Evolutionary conservation across 495 filamentous ascomycete species (phyloP).

Genomic region (Aspergillus haitiensis): DNA sequence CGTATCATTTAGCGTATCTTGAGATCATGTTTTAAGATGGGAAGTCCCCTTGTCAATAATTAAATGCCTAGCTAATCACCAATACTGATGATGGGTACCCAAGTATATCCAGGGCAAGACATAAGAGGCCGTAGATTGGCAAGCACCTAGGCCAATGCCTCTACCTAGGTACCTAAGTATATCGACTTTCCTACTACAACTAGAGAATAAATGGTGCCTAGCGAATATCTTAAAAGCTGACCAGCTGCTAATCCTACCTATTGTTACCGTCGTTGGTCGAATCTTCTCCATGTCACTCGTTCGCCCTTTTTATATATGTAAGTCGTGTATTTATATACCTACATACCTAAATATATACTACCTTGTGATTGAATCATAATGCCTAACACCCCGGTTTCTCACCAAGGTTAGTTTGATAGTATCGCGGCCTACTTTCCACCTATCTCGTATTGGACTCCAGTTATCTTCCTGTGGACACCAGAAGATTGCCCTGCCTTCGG

Average conservation of each 20-base stretch:
- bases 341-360: too few species aligned
- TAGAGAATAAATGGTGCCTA: neutral
- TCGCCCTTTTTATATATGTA: too few species aligned
- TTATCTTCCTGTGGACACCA: slow-evolving; percentile 2
- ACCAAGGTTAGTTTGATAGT: neutral
- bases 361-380: too few species aligned
- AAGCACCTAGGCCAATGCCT: neutral
- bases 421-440: neutral
- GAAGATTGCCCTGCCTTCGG: slow-evolving; percentile 10
- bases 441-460: neutral
- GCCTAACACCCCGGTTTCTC: too few species aligned
- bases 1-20: slow-evolving; percentile 1
- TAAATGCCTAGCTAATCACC: neutral
- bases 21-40: slow-evolving; percentile 3
- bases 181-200: slow-evolving; percentile 17
- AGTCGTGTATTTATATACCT: too few species aligned
- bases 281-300: too few species aligned
- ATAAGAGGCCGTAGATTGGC: slow-evolving; percentile 15
- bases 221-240: too few species aligned
- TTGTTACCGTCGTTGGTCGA: too few species aligned
- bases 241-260: too few species aligned
- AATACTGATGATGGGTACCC: slow-evolving; percentile 20
- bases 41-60: slow-evolving; percentile 16
- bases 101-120: slow-evolving; percentile 3
- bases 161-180: neutral